Conservation (phyloP, 192 early-diverging fungal genomes). For the Piromyces sp. region DNA sequence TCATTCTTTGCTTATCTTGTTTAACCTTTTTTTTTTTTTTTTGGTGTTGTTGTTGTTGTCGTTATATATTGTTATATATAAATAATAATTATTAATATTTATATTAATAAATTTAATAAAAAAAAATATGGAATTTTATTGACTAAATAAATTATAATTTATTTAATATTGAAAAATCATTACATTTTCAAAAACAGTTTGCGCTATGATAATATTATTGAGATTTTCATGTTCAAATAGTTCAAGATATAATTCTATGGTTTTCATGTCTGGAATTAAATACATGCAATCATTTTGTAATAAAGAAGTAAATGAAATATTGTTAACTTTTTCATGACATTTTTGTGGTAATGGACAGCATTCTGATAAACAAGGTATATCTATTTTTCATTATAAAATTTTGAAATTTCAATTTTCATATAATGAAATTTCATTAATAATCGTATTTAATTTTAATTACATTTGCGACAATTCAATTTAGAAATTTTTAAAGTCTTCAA, state of each 20-base stretch:
- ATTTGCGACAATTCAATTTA: too few species aligned
- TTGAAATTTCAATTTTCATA: too few species aligned
- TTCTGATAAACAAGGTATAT: constrained; percentile 33
- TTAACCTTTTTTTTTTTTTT: constrained; percentile 14
- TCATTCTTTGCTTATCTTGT: constrained; percentile 34
- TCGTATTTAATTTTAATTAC: too few species aligned
- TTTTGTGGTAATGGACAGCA: constrained; percentile 13
- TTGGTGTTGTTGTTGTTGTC: too few species aligned
- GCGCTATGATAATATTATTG: constrained; percentile 44
- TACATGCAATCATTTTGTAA: constrained; percentile 14
- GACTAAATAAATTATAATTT: too few species aligned
- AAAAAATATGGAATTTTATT: too few species aligned
- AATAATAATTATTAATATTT: too few species aligned
- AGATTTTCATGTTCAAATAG: constrained; percentile 50
- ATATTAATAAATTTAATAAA: too few species aligned
- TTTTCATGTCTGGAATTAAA: constrained; percentile 31
- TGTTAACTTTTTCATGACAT: constrained; percentile 10
- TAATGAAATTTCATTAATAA: too few species aligned
- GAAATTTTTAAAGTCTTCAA: too few species aligned
- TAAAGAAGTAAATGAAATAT: constrained; percentile 16
- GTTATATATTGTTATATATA: too few species aligned
- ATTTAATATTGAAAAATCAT: too few species aligned
- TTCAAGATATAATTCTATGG: constrained; percentile 29
- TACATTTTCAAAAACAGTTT: constrained; percentile 42
- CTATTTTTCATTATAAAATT: neutral